phyloP scores from a whole-genome alignment of 1,284 basidiomycete species.

The Ganoderma multipileum region DNA sequence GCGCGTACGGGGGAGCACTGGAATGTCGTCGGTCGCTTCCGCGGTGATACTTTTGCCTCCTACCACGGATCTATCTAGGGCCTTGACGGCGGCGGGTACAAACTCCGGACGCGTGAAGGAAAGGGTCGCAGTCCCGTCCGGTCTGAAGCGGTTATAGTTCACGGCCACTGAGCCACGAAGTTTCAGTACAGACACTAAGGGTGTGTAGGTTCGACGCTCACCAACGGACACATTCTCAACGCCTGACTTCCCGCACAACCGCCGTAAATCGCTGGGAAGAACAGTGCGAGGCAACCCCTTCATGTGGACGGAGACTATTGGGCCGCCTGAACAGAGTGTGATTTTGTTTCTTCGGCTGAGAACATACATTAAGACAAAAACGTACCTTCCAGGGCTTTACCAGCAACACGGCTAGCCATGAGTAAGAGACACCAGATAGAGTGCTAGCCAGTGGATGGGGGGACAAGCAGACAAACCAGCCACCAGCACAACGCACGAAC shows the following conservation, averaged over 20 bases:
- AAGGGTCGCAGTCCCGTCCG: conserved; percentile 62
- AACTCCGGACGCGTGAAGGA: conserved; percentile 55
- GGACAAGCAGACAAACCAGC: not conserved
- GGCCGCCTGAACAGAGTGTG: not conserved
- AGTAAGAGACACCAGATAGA: not conserved
- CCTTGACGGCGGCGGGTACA: conserved; percentile 48
- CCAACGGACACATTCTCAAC: conserved; percentile 62
- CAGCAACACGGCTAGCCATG: conserved; percentile 8
- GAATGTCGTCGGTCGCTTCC: conserved; percentile 25
- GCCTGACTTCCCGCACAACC: conserved; percentile 52
- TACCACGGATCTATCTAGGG: conserved; percentile 51
- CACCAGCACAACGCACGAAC: not conserved
- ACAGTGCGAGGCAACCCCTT: conserved; percentile 53
- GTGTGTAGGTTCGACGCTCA: conserved; percentile 37
- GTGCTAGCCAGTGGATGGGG: too few relatives aligned
- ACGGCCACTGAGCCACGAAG: conserved; percentile 54
- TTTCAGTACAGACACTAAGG: not conserved
- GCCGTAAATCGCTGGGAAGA: conserved; percentile 61
- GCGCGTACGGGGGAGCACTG: conserved; percentile 40
- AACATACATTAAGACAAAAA: not conserved
- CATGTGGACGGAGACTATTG: conserved; percentile 4
- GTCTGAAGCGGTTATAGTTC: conserved; percentile 64
- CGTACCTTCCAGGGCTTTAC: not conserved
- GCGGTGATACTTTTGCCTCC: conserved; percentile 47
- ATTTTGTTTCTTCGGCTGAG: too few relatives aligned